Percentiles rank a stretch among this genome's conserved stretches.
Conservation (phyloP, 2,329 filamentous ascomycete genomes). For the Beauveria australis region DNA sequence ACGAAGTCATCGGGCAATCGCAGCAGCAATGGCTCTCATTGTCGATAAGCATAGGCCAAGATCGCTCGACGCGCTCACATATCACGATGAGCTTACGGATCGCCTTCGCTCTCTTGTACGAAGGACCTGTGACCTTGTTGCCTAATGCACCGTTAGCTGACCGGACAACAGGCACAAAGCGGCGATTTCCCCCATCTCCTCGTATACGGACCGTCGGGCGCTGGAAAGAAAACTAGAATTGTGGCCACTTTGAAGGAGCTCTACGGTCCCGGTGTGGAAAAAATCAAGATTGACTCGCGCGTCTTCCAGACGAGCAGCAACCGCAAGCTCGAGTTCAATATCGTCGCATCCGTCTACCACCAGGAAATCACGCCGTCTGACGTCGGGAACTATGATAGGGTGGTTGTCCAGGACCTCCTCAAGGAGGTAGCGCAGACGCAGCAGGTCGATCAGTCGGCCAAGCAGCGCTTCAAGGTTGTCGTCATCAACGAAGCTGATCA, state of each 20-base stretch:
- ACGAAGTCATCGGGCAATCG: slow-evolving; percentile 5
- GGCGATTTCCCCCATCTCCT: slow-evolving; percentile 97
- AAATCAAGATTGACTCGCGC: slow-evolving; percentile 98
- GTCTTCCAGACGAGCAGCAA: slow-evolving; percentile 94
- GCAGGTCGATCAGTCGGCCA: slow-evolving; percentile 88
- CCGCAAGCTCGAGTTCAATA: slow-evolving; percentile 98
- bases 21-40: slow-evolving; percentile 53
- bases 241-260: slow-evolving; percentile 92
- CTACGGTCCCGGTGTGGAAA: slow-evolving; percentile 94
- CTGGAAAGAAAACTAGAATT: slow-evolving; percentile 95
- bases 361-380: slow-evolving; percentile 97
- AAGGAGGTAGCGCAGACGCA: slow-evolving; percentile 99
- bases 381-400: slow-evolving; percentile 91
- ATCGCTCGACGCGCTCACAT: slow-evolving; percentile 70
- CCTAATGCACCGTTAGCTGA: neutral
- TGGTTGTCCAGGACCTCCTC: slow-evolving; percentile 88
- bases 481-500: slow-evolving; percentile 99
- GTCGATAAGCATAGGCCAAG: slow-evolving; percentile 67
- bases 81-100: slow-evolving; percentile 81
- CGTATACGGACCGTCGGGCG: slow-evolving; percentile 91
- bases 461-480: slow-evolving; percentile 94
- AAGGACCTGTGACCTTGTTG: neutral
- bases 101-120: slow-evolving; percentile 77
- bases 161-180: slow-evolving; percentile 66
- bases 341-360: slow-evolving; percentile 94